Percentiles rank a stretch among this genome's conserved stretches.
phyloP scores from a whole-genome alignment of 139 green algal genomes.

The Volvox africanus region DNA sequence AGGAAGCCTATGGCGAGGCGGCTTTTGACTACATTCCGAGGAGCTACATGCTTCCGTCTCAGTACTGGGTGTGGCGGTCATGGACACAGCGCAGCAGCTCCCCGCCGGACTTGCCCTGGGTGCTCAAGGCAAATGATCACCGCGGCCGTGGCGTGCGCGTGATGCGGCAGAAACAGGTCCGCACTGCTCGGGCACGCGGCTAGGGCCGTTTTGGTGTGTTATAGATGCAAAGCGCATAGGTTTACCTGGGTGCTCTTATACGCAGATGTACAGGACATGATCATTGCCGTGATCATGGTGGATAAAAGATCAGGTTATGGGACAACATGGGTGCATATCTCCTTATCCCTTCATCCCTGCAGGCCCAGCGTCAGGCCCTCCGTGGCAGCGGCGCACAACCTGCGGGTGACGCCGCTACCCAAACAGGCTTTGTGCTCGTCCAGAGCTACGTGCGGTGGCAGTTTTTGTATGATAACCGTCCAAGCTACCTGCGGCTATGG shows the following conservation, averaged over 20 bases:
- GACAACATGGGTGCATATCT: no score
- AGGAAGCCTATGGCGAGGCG: slow-evolving; percentile 66
- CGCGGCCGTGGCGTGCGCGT: slow-evolving; percentile 32
- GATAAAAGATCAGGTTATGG: no score
- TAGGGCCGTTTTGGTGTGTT: no score
- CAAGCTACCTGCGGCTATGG: slow-evolving; percentile 81
- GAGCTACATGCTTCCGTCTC: slow-evolving; percentile 68
- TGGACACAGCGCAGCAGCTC: slow-evolving; percentile 28
- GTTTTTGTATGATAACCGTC: slow-evolving; percentile 58
- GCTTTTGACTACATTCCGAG: slow-evolving; percentile 67
- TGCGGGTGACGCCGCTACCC: background rate
- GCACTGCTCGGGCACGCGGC: background rate
- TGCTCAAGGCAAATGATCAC: slow-evolving; percentile 78
- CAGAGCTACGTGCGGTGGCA: slow-evolving; percentile 73
- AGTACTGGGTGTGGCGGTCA: slow-evolving; percentile 71
- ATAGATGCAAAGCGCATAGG: no score
- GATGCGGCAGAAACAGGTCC: slow-evolving; percentile 32
- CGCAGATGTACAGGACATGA: no score
- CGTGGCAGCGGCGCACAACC: background rate
- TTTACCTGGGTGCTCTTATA: no score
- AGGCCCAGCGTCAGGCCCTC: slow-evolving; percentile 34
- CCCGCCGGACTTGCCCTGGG: slow-evolving; percentile 62
- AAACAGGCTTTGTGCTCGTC: slow-evolving; percentile 59
- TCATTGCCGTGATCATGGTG: no score
- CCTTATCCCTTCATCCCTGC: background rate